A percentile compares a stretch with the other conserved stretches of the same genome.
Evolutionary conservation across 2,329 filamentous ascomycete species (phyloP).

Genomic region (Pseudofabraea citricarpa): DNA sequence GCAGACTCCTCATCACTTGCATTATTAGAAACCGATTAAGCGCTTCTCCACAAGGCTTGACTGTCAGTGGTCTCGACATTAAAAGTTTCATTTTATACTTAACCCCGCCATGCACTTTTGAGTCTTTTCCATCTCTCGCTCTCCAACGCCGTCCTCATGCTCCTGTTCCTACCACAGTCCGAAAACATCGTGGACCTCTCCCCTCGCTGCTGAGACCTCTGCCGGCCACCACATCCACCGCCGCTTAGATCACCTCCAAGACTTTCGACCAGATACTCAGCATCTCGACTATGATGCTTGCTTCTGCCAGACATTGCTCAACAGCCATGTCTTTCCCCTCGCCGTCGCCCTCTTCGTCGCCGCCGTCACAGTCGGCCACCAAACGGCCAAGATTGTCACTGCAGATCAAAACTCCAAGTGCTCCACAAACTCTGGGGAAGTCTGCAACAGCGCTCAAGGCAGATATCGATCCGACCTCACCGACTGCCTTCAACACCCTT

Average conservation of each 20-base stretch:
- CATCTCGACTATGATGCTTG: conserved; percentile 18
- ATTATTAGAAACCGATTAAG: neutral
- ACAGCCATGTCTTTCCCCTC: conserved; percentile 23
- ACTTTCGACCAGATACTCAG: neutral
- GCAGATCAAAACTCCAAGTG: conserved; percentile 44
- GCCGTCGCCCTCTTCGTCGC: conserved; percentile 6
- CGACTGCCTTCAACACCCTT: conserved; percentile 61
- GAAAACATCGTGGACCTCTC: too few species aligned
- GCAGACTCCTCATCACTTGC: neutral
- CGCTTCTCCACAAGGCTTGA: neutral
- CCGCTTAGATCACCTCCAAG: too few species aligned
- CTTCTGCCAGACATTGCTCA: conserved; percentile 17
- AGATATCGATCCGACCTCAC: conserved; percentile 50
- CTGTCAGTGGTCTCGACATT: neutral
- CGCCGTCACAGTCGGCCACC: conserved; percentile 16
- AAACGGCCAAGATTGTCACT: conserved; percentile 49
- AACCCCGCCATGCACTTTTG: neutral
- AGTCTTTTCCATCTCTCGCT: too few species aligned
- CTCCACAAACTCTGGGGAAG: conserved; percentile 34
- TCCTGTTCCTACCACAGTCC: too few species aligned
- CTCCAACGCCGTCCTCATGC: too few species aligned
- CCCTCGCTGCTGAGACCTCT: too few species aligned
- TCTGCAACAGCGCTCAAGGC: conserved; percentile 37
- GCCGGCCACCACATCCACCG: neutral
- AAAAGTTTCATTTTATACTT: neutral